Conservation (phyloP, 345 rosid species). For the Brassica nigra region DNA sequence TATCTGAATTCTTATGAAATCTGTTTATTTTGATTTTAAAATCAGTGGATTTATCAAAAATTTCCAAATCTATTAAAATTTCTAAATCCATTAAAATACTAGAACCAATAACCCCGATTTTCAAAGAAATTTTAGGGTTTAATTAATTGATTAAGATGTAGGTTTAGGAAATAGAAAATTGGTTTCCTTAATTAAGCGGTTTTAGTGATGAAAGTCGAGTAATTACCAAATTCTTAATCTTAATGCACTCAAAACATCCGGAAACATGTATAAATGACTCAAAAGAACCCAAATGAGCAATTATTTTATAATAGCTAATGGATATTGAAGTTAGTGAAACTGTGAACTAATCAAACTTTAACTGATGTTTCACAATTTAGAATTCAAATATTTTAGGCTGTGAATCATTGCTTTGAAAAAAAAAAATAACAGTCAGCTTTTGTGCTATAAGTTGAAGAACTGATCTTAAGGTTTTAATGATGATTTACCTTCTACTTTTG, state of each 20-base stretch:
- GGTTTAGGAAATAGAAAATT: background rate
- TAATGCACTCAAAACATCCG: background rate
- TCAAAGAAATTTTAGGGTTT: background rate
- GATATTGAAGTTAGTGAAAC: background rate
- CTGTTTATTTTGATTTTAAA: too few relatives aligned
- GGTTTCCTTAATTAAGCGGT: background rate
- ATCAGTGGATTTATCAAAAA: too few relatives aligned
- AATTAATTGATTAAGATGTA: background rate
- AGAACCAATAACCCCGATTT: too few relatives aligned
- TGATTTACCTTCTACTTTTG: too few relatives aligned
- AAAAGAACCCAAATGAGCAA: background rate
- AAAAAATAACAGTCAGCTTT: background rate
- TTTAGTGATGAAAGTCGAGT: background rate
- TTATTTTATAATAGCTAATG: background rate
- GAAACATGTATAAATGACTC: too few relatives aligned
- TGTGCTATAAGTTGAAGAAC: background rate
- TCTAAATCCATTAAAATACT: too few relatives aligned
- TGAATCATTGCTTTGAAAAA: background rate
- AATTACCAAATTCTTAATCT: background rate
- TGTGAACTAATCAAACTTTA: background rate
- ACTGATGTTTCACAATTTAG: background rate
- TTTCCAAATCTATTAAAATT: too few relatives aligned
- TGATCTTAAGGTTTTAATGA: background rate
- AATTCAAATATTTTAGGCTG: background rate
- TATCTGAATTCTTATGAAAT: too few relatives aligned